Base-by-base conservation (phyloP, 192 early-diverging fungal species). In the Backusella liffmaniae region DNA sequence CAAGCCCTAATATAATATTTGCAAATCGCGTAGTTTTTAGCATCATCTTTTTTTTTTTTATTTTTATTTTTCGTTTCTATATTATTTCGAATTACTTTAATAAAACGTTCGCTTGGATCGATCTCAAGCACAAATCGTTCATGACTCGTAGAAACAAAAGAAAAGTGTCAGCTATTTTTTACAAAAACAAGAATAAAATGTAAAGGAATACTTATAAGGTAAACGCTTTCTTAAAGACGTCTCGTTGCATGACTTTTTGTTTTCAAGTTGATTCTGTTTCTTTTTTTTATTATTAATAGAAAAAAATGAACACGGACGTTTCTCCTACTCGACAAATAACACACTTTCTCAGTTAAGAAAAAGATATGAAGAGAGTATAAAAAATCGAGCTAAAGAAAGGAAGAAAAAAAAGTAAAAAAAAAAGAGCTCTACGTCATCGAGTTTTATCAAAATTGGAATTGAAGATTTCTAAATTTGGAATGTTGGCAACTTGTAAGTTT, bases 111-210 rank as follows among this genome's bases (percentile, higher is more conserved):
- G 49, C 71, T 69, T 67, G 82, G 84, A 81, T 86, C 84, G 13
- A 88, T 79, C 56, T 88, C 86, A 21, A 88, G 80, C 37, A 86
- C 86, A 42, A 83, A 85, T 49, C 85, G 82, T 70, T 88, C 84
- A 74, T 88, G 86, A 81, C 81, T 86, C 44, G 86, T 88, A 76
- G 67, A 74, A 37, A 73, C 37, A 56, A 68, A 16, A 39, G 51
- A 44, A 76, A 32, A 65, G 3, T 37, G 73, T 53, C n/a, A 72
- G 56, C 12, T 62, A 29, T 62, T 53, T 59, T 62, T 62, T 62
- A 62, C 26, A 12, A 6, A 18, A 30, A 36, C 15, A 36, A 73
- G 5, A 37, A 10, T 39, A 36, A 34, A 12, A 21, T 35, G 16
- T 10, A 62, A 37, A n/a, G 30, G 30, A 73, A 82, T 76, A 82